Base-by-base conservation (phyloP, 2,329 filamentous ascomycete species). In the Calonectria hongkongensis region DNA sequence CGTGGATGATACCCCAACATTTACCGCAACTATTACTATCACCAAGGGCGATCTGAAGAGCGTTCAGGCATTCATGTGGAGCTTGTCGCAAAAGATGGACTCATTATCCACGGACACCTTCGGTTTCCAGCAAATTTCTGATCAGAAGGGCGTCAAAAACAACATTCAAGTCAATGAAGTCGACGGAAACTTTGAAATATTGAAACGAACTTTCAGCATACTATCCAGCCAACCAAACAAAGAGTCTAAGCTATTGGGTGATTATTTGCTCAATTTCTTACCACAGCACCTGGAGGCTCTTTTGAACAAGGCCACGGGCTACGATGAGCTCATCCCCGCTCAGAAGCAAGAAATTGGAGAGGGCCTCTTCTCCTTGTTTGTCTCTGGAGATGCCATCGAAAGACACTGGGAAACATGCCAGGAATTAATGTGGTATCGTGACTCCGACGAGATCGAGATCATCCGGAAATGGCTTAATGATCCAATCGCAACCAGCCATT, bases 11-110 rank as follows among this genome's bases (percentile, higher is more conserved):
- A 58, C 33, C 12, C 54, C 54, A 10, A 58, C 54, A 3, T 58
- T 58, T n/a, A 58, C 54, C 33, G 54, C 54, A 9, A 41, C 54
- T 10, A 58, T 58, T n/a, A 58, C 54, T 2, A 58, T 58, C 10
- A 41, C 54, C 5, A 58, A 58, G 12, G 54, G 54, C 2, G 54
- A 58, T 41, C 33, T 58, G 4, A 58, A 36, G 4, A 58, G 54
- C 16, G 54, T 58, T 10, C 54, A 58, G 15, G 54, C 54, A 39
- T 58, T 58, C 54, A 58, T 58, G 54, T 58, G 54, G 54, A 58
- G 54, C 13, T 16, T 58, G 21, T 58, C 54, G 4, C 54, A 58
- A 41, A 58, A 58, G 33, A 21, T 58, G 13, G 54, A 58, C 28
- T 58, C 54, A 1, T 18, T 58, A 12, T 58, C 54, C 1, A 58